Evolutionary conservation across 345 rosid genomes (phyloP).

Genomic region (Heritiera fomes): DNA sequence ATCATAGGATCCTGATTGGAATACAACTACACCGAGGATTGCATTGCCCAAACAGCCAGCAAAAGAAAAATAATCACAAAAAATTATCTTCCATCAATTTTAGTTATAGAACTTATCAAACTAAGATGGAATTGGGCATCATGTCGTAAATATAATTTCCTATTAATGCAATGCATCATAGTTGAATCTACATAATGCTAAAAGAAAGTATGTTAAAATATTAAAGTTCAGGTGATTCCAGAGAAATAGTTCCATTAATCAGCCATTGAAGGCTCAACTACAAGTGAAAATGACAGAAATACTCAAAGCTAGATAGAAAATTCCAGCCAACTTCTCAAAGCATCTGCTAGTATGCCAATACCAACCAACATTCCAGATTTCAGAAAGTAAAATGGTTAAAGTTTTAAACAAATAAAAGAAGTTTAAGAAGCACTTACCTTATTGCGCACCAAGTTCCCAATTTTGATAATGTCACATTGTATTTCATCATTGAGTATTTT

Average conservation of each 20-base stretch:
- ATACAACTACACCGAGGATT: not conserved
- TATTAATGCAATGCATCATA: not conserved
- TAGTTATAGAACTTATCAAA: not conserved
- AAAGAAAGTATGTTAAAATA: not conserved
- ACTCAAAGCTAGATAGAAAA: not conserved
- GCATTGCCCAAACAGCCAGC: not conserved
- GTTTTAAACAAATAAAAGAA: not conserved
- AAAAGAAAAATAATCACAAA: not conserved
- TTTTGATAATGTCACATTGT: constrained; percentile 91
- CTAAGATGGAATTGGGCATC: not conserved
- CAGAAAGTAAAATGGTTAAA: not conserved
- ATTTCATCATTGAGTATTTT: constrained; percentile 75
- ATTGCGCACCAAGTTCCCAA: constrained; percentile 75
- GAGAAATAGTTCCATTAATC: constrained; percentile 2
- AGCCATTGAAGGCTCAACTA: not conserved
- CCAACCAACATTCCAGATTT: not conserved
- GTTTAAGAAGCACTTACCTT: constrained; percentile 47
- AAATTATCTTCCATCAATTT: not conserved
- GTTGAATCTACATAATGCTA: not conserved
- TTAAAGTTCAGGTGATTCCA: not conserved
- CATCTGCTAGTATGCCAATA: not conserved
- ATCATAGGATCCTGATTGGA: not conserved
- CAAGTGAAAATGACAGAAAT: not conserved
- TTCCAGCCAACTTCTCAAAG: not conserved
- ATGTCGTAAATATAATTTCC: not conserved